Percentiles rank a stretch among this genome's conserved stretches.
Conservation (phyloP, 2,329 filamentous ascomycete species). For the Fusarium lateritium region DNA sequence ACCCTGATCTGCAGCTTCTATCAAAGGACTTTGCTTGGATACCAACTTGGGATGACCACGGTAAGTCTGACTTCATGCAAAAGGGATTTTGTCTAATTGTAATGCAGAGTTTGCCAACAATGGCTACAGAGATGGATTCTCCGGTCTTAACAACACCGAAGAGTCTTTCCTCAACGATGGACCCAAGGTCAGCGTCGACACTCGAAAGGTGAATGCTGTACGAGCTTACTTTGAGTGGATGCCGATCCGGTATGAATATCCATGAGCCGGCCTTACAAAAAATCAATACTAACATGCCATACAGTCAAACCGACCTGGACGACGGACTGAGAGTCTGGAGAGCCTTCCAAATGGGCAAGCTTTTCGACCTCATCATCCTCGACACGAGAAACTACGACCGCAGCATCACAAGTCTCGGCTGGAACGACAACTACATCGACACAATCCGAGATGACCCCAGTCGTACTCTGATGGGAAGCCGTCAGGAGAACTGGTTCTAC, state of each 20-base stretch:
- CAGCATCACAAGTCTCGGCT: conserved; percentile 66
- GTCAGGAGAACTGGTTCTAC: conserved; percentile 84
- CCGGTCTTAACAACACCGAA: conserved; percentile 69
- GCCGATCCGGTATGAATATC: conserved; percentile 64
- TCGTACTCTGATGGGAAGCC: conserved; percentile 78
- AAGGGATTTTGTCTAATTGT: rapidly evolving
- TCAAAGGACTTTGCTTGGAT: conserved; percentile 62
- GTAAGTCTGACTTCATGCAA: rapidly evolving
- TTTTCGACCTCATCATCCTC: conserved; percentile 77
- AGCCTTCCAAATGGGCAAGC: conserved; percentile 74
- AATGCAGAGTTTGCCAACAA: conserved; percentile 71
- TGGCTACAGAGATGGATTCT: conserved; percentile 73
- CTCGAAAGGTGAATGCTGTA: conserved; percentile 81
- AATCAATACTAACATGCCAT: background rate
- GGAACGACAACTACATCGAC: conserved; percentile 33
- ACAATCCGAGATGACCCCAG: conserved; percentile 75
- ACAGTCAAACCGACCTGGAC: conserved; percentile 62
- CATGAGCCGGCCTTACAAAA: conserved; percentile 53
- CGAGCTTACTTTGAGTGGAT: conserved; percentile 78
- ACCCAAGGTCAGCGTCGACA: conserved; percentile 71
- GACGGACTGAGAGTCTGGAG: conserved; percentile 80
- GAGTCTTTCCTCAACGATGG: conserved; percentile 30
- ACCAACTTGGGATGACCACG: conserved; percentile 57
- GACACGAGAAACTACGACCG: conserved; percentile 80
- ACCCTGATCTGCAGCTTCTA: conserved; percentile 59